Conservation (phyloP, 1,284 basidiomycete genomes). For the Phylloporus sp. region DNA sequence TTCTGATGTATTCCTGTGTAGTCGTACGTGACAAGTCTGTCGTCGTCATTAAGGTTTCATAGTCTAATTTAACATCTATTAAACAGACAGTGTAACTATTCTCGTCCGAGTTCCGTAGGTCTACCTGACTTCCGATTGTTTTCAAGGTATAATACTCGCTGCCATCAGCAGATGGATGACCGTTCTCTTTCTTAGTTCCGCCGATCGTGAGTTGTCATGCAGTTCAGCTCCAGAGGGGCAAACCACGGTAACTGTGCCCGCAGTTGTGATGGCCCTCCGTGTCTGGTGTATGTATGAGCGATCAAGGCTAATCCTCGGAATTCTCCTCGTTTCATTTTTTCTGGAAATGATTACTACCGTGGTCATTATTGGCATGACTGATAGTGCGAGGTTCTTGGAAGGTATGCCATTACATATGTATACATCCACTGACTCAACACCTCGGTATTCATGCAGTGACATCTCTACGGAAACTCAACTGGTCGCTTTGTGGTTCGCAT, state of each 20-base stretch:
- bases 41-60: background rate
- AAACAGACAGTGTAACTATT: background rate
- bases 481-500: too few relatives aligned
- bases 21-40: background rate
- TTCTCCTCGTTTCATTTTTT: background rate
- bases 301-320: background rate
- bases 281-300: background rate
- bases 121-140: background rate
- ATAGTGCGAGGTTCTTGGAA: background rate
- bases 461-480: too few relatives aligned
- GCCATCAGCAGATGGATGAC: background rate
- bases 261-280: background rate
- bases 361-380: background rate
- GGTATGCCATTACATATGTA: background rate
- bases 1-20: background rate
- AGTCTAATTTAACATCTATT: background rate
- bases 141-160: background rate
- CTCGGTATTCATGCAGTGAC: too few relatives aligned
- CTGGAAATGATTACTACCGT: background rate
- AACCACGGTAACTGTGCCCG: background rate
- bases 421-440: background rate
- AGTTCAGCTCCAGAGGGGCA: background rate
- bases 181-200: background rate
- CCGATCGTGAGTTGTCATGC: background rate
- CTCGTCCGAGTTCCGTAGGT: background rate